Evolutionary conservation across 1,284 basidiomycete species (phyloP).

Genomic region (Inonotus obliquus): DNA sequence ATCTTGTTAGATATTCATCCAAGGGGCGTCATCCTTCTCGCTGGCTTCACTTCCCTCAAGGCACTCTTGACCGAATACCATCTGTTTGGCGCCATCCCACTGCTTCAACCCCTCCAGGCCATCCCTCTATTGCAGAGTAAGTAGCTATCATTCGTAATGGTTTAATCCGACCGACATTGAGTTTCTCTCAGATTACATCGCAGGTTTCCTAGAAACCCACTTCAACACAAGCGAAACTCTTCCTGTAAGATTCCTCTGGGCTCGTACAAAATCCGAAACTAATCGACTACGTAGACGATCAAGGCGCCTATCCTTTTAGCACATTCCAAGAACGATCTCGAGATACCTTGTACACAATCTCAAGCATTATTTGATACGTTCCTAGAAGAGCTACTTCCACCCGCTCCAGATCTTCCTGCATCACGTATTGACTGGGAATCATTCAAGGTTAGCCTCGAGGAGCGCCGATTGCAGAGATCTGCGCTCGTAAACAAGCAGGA

Average conservation of each 20-base stretch:
- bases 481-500: conserved; percentile 42
- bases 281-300: conserved; percentile 41
- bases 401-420: conserved; percentile 37
- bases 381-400: conserved; percentile 57
- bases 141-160: not conserved
- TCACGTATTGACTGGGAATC: conserved; percentile 18
- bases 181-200: conserved; percentile 45
- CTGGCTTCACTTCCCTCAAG: conserved; percentile 71
- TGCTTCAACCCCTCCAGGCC: conserved; percentile 63
- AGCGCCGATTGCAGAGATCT: conserved; percentile 33
- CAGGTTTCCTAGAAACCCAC: conserved; percentile 50
- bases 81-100: conserved; percentile 64
- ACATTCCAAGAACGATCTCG: conserved; percentile 78
- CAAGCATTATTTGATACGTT: conserved; percentile 67
- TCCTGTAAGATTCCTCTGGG: conserved; percentile 36
- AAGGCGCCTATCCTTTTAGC: conserved; percentile 69
- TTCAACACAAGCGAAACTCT: conserved; percentile 65
- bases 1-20: conserved; percentile 28
- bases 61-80: conserved; percentile 69
- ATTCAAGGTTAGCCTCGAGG: conserved; percentile 25
- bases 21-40: conserved; percentile 66
- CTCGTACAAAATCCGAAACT: not conserved
- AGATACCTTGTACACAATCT: conserved; percentile 78
- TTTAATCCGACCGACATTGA: not conserved
- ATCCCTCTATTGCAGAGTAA: conserved; percentile 69